Base-by-base conservation (phyloP, 495 filamentous ascomycete genomes). In the Hypoxylon intermedium region DNA sequence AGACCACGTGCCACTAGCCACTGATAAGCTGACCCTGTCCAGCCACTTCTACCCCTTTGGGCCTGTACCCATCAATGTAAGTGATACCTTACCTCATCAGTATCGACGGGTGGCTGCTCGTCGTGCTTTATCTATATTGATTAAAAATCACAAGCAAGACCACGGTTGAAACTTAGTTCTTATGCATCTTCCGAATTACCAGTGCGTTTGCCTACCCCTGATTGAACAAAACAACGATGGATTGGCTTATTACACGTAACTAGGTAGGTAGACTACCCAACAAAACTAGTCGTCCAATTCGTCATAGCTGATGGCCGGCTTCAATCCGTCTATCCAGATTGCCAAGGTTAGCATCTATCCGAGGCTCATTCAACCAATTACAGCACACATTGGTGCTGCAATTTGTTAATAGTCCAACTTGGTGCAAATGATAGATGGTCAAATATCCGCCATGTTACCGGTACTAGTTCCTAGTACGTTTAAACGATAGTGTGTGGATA, bases 41-140 rank as follows among this genome's bases (percentile, higher is more conserved):
- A 56, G 59, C 59, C 59, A 63, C 51, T 50, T 56, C 21, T n/a
- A 12, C n/a, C n/a, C n/a, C n/a, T n/a, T n/a, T n/a, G n/a, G n/a
- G n/a, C n/a, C n/a, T n/a, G n/a, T 43, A 1, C 2, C n/a, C n/a
- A n/a, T n/a, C n/a, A n/a, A n/a, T n/a, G n/a, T n/a, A n/a, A n/a
- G 42, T 45, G 5, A 30, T 23, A 31, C 18, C 18, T 46, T 51
- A 38, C 44, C 40, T 30, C 36, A 33, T 42, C 30, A 43, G 26
- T 33, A 11, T 53, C 18, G n/a, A 45, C 60, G 60, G 60, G 53
- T 63, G 53, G 60, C 60, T 63, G 60, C 60, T 42, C 19, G 18
- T 30, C 34, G 34, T 21, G 34, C 9, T 47, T 41, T 53, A 48
- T 42, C 34, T 19, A 58, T 47, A 63, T 58, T 58, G 41, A 63